Evolutionary conservation across 2,329 filamentous ascomycete genomes (phyloP), one percentile per base, ranked within the genome.

Genomic region (Colletotrichum gigasporum): DNA sequence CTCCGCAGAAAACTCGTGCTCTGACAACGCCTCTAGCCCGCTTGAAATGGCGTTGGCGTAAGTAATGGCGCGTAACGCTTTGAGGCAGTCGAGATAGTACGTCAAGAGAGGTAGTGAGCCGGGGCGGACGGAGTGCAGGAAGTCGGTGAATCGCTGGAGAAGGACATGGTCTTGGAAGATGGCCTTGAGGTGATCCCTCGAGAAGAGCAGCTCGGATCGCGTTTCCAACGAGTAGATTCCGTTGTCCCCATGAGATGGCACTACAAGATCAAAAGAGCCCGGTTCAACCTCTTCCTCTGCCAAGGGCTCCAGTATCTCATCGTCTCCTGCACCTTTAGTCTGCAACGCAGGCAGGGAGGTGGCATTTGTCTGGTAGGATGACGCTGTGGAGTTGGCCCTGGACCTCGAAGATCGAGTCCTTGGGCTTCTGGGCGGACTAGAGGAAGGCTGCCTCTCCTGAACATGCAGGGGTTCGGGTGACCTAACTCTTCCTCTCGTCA

Each of bases 31-130:
- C 26, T 86, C 81, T 8, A 92, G 79, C 2, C 87, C 83, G 65
- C 86, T 84, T 2, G 88, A 83, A 34, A 93, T 83, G 0, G 89
- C 86, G 73, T 94, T 92, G 18, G 90, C 85, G 69, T 93, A 93
- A 32, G 84, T 82, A 61, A 94, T 88, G 2, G 91, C 90, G 68
- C 87, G 86, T 11, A 92, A 75, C 1, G 91, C 90, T 71, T 94
- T 94, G 61, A 88, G 75, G 0, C 90, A 85, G 69, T 92, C 89
- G 2, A 93, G 81, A 68, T 93, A 93, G 78, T 93, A 92, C 24
- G 89, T 85, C 12, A 94, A 76, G 7, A 91, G 77, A 0, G 90
- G 85, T 2, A 92, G 80, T 0, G 90, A 92, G 18, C 83, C 78
- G 5, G 89, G 87, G 44, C 89, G 82, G 44, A 84, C 80, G 4